Base-by-base conservation (phyloP, 1,284 basidiomycete species). In the Ceratobasidium sp. region DNA sequence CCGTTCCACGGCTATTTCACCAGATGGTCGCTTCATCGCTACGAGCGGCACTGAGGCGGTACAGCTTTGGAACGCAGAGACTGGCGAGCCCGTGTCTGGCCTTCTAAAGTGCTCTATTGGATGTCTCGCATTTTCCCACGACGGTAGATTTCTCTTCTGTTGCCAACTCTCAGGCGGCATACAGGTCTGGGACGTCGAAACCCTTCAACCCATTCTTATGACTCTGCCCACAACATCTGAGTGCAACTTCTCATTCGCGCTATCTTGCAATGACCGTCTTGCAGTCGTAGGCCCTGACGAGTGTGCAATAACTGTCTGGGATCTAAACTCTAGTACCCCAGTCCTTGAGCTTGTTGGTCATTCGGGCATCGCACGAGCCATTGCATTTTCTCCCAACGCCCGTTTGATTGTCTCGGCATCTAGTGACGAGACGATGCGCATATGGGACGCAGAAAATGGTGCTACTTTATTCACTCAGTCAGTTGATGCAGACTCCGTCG, bases 371-470 rank as follows among this genome's bases (percentile, higher is more conserved):
- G 18, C 47, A 23, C 4, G 4, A 14, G 4, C 47, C 11, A 38
- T 58, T 58, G 21, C 55, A 5, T 58, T 58, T 21, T 58, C 66
- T n/a, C 66, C 50, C 11, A 30, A 55, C n/a, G 66, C n/a, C 38
- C 14, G 11, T 13, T 14, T 38, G 1, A 43, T 69, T 26, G 66
- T 28, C 16, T 69, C 66, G 1, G 66, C 50, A 9, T 9, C 14
- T 18, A 0, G 0, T 14, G 50, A 46, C 50, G n/a, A 13, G 21
- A 57, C 18, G 6, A 28, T 57, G 11, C 38, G 23, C 21, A 9
- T 57, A 18, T 69, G 43, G 50, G 43, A 69, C 9, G n/a, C 41
- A n/a, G 26, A 69, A 1, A 67, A 28, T 41, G 63, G 63, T 9
- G 47, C 52, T 3, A 5, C n/a, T 11, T 30, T 67, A 23, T 18